Conservation (phyloP, 2,329 filamentous ascomycete species). For the Emmonsiellopsis sp. region DNA sequence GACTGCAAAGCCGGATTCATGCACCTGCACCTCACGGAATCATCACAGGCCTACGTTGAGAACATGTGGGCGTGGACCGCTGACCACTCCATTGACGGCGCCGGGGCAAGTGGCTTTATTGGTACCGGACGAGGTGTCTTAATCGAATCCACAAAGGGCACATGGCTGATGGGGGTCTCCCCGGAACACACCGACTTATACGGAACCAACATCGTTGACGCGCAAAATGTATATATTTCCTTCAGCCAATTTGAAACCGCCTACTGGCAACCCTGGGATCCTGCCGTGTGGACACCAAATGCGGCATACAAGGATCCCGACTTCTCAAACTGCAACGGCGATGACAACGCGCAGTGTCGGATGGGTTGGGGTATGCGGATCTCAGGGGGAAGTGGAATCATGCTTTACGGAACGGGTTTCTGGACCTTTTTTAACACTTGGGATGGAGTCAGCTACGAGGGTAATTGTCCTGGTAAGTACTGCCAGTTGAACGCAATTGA, state of each 20-base stretch:
- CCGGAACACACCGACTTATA: conserved; percentile 52
- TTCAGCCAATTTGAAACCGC: conserved; percentile 84
- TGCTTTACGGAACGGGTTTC: conserved; percentile 62
- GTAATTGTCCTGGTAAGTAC: conserved; percentile 58
- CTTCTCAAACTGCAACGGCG: conserved; percentile 52
- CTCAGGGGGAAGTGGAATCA: conserved; percentile 55
- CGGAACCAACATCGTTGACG: conserved; percentile 76
- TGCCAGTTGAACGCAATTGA: conserved; percentile 73
- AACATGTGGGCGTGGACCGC: conserved; percentile 87
- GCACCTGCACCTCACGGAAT: conserved; percentile 47
- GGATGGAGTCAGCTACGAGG: conserved; percentile 53
- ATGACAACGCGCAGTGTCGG: conserved; percentile 42
- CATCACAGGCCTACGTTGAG: conserved; percentile 65
- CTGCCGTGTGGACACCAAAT: conserved; percentile 35
- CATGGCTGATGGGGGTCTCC: conserved; percentile 70
- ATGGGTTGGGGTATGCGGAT: conserved; percentile 72
- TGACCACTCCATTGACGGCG: conserved; percentile 76
- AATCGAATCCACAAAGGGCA: conserved; percentile 60
- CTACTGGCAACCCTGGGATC: conserved; percentile 69
- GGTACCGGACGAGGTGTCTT: conserved; percentile 80
- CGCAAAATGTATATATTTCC: conserved; percentile 69
- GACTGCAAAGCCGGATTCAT: conserved; percentile 39
- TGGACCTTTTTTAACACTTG: conserved; percentile 65
- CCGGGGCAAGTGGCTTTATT: conserved; percentile 59
- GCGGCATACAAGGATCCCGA: conserved; percentile 38